Base-by-base conservation (phyloP, 352 stramenopile species). In the Globisporangium okanoganense region DNA sequence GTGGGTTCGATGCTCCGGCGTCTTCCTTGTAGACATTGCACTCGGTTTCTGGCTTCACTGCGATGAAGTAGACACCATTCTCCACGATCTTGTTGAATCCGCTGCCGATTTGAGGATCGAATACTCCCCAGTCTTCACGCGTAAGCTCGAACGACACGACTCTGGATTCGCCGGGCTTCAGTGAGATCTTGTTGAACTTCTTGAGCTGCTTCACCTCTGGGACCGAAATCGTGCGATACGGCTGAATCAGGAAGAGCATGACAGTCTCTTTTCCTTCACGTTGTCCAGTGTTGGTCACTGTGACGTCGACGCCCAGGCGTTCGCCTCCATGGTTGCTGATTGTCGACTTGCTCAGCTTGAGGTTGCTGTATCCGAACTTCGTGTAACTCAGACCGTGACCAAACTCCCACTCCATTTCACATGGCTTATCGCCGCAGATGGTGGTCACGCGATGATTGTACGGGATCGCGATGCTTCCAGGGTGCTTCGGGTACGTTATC, bases 151-250 rank as follows among this genome's bases (percentile, higher is more conserved):
- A 83, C 25, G 65, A 69, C 6, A 85, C 71, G 47, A 70, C 60
- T 48, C 71, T 51, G 0, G 70, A 67, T 45, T 79, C 68, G 2
- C 77, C 75, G 5, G 82, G 67, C 25, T 65, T 35, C 38, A 95
- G 65, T 0, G 71, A 56, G 27, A 96, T 79, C 71, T 95, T 95
- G 24, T 75, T 60, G 61, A 94, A 95, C 52, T 82, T 81, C 49
- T 85, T 83, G 31, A 96, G 76, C 62, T 87, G 76, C 71, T 94
- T 95, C 41, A 88, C 75, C 50, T 94, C 85, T 0, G 86, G 83
- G 20, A 90, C 73, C 3, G 85, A 78, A 49, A 85, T 80, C 27
- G 67, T 55, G 18, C 80, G 80, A 53, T 77, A 79, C 36, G 79
- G 77, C 58, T 89, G 82, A 16, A 77, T 80, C 35, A 95, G 66